These are phyloP conservation scores for Trypanosoma vivax DNA, from an alignment of 208 protist genomes.

Conservation along the genomic window DNA sequence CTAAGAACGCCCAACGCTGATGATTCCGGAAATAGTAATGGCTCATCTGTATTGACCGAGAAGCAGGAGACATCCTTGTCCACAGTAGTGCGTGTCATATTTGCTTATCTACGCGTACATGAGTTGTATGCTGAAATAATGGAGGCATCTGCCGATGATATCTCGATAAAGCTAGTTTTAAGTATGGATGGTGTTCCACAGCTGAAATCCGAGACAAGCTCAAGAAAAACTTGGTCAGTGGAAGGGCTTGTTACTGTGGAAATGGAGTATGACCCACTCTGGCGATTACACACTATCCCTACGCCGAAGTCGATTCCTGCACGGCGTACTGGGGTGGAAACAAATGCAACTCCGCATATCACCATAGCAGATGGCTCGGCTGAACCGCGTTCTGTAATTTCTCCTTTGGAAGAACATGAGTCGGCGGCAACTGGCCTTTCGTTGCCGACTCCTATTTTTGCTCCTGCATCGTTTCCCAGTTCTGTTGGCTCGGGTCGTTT, in stretches of 20 bases:
- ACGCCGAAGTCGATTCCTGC: neutral
- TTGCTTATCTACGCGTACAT: slow-evolving; percentile 25
- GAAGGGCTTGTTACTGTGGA: slow-evolving; percentile 16
- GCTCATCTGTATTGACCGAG: too few relatives aligned
- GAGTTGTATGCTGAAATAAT: slow-evolving; percentile 19
- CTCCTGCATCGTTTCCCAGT: slow-evolving; percentile 5
- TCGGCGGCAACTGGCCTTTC: slow-evolving; percentile 12
- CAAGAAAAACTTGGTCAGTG: slow-evolving; percentile 14
- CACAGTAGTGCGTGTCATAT: slow-evolving; percentile 21
- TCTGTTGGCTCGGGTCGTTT: slow-evolving; percentile 16
- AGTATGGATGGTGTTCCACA: slow-evolving; percentile 12
- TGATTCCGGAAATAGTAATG: too few relatives aligned
- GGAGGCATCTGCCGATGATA: neutral
- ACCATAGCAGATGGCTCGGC: neutral
- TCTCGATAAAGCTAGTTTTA: neutral
- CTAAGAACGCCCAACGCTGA: neutral
- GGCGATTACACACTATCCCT: slow-evolving; percentile 3
- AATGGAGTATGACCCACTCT: slow-evolving; percentile 11
- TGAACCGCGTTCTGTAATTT: neutral
- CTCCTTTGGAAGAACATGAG: neutral
- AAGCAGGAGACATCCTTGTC: slow-evolving; percentile 7
- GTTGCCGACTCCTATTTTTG: slow-evolving; percentile 18
- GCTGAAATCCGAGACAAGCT: slow-evolving; percentile 9
- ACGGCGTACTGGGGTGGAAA: neutral
- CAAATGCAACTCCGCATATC: neutral